These are phyloP conservation scores for Cryptosporidium xiaoi DNA, from an alignment of 169 alveolate genomes.

Conservation along the genomic window DNA sequence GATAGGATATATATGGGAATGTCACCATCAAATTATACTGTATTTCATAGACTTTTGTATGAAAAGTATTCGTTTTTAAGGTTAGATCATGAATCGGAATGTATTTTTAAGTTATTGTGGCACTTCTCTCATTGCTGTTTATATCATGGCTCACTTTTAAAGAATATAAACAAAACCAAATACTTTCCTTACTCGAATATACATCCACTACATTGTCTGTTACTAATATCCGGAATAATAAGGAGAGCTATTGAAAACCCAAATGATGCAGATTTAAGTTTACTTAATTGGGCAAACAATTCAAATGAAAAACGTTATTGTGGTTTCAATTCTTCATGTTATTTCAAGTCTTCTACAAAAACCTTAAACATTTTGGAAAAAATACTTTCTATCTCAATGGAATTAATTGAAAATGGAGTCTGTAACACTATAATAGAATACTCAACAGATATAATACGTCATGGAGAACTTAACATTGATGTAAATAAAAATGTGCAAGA, in stretches of 20 bases:
- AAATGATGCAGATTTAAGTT: constrained; percentile 24
- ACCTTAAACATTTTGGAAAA: constrained; percentile 53
- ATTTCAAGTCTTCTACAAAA: background rate
- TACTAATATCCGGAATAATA: constrained; percentile 32
- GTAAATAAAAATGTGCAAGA: background rate
- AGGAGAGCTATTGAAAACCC: constrained; percentile 53
- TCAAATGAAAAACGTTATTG: constrained; percentile 14
- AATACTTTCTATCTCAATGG: constrained; percentile 50
- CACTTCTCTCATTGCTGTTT: constrained; percentile 67
- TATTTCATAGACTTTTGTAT: constrained; percentile 32
- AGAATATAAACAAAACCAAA: background rate
- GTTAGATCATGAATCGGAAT: constrained; percentile 61
- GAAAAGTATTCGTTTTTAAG: constrained; percentile 69
- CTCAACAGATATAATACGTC: background rate
- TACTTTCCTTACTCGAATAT: background rate
- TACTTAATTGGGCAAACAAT: constrained; percentile 32
- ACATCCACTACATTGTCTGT: constrained; percentile 46
- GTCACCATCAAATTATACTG: constrained; percentile 65
- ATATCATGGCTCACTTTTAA: constrained; percentile 50
- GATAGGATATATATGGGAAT: constrained; percentile 72
- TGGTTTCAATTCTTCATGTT: constrained; percentile 67
- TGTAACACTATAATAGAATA: constrained; percentile 42
- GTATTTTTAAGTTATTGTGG: constrained; percentile 50
- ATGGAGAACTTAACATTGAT: background rate
- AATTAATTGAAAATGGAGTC: constrained; percentile 55